Conservation (phyloP, 1,139 yeast genomes). For the Kodamaea plutei region DNA sequence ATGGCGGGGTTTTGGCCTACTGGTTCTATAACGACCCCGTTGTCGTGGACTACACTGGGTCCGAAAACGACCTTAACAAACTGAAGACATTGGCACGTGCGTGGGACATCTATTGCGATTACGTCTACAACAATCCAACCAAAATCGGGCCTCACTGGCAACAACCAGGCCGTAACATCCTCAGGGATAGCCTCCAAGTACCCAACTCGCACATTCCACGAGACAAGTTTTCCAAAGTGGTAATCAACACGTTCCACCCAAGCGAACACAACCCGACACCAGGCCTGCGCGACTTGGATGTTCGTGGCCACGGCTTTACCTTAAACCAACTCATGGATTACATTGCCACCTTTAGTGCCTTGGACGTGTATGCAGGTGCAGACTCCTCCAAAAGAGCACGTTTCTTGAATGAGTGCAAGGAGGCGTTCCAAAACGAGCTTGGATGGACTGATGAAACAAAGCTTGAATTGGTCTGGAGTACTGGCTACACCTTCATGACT, state of each 20-base stretch:
- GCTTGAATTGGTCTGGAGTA: constrained; percentile 35
- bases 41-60: constrained; percentile 25
- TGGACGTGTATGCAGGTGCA: constrained; percentile 28
- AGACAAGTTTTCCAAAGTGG: constrained; percentile 24
- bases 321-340: constrained; percentile 28
- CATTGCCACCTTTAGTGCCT: constrained; percentile 36
- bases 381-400: constrained; percentile 24
- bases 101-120: constrained; percentile 26
- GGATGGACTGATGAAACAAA: constrained; percentile 30
- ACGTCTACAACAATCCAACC: constrained; percentile 34
- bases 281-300: constrained; percentile 20
- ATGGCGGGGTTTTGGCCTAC: constrained; percentile 40
- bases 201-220: constrained; percentile 33
- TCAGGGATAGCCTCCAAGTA: constrained; percentile 24
- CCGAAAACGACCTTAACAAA: constrained; percentile 17
- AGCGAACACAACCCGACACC: constrained; percentile 15
- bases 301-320: constrained; percentile 19
- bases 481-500: constrained; percentile 36
- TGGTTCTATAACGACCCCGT: constrained; percentile 44
- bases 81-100: constrained; percentile 20
- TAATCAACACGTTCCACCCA: constrained; percentile 25
- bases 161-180: constrained; percentile 39
- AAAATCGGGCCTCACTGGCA: constrained; percentile 43
- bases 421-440: constrained; percentile 25
- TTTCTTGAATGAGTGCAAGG: constrained; percentile 19